These are phyloP conservation scores for Scutellaria minor DNA, from an alignment of 257 asterid genomes.

Conservation along the genomic window DNA sequence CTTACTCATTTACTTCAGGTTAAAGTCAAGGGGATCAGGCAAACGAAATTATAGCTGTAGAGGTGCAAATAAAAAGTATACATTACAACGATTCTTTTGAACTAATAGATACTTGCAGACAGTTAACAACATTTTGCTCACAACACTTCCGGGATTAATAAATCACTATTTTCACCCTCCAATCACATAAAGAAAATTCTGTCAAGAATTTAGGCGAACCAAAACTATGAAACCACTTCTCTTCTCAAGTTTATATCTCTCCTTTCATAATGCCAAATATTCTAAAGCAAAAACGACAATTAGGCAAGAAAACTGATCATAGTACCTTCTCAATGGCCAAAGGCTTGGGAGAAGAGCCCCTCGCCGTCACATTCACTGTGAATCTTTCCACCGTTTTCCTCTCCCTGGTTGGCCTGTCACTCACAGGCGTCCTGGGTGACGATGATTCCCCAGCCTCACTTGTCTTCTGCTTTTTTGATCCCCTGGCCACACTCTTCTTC, in stretches of 20 bases:
- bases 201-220: background rate
- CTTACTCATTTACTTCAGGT: background rate
- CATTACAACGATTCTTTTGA: background rate
- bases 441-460: constrained; percentile 36
- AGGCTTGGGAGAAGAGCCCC: constrained; percentile 49
- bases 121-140: background rate
- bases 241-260: background rate
- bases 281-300: background rate
- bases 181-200: background rate
- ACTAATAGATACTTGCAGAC: background rate
- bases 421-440: constrained; percentile 48
- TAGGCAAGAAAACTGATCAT: background rate
- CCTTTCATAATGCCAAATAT: background rate
- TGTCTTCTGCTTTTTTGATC: constrained; percentile 30
- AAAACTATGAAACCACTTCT: background rate
- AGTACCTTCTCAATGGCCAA: constrained; percentile 68
- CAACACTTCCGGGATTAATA: background rate
- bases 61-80: background rate
- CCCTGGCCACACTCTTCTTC: constrained; percentile 28
- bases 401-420: constrained; percentile 76
- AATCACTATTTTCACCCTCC: background rate
- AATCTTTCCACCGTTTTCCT: constrained; percentile 75
- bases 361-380: constrained; percentile 44
- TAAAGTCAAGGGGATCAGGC: too few relatives aligned
- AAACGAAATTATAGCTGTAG: background rate